A percentile compares a stretch with the other conserved stretches of the same genome.
These are phyloP conservation scores for Novymonas esmeraldas DNA, from an alignment of 208 protist genomes.

Conservation along the genomic window DNA sequence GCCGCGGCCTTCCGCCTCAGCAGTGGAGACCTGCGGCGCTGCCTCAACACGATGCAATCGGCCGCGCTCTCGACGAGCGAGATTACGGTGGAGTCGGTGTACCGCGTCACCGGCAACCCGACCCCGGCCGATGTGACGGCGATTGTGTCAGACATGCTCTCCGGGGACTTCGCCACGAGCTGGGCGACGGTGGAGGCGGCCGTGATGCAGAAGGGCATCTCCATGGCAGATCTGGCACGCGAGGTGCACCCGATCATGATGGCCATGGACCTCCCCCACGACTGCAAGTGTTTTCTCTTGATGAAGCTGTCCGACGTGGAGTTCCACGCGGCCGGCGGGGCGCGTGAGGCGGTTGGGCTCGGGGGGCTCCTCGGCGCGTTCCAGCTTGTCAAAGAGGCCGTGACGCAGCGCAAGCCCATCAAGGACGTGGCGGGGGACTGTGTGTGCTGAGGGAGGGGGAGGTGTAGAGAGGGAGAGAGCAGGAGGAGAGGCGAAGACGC, in stretches of 20 bases:
- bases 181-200: conserved; percentile 57
- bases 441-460: background rate
- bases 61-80: conserved; percentile 70
- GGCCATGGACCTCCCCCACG: conserved; percentile 83
- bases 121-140: conserved; percentile 72
- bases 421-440: conserved; percentile 37
- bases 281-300: conserved; percentile 85
- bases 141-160: conserved; percentile 79
- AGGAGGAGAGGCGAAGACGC: no score
- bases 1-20: conserved; percentile 93
- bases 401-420: conserved; percentile 78
- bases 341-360: conserved; percentile 60
- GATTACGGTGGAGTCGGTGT: conserved; percentile 82
- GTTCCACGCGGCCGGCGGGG: conserved; percentile 80
- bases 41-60: conserved; percentile 97
- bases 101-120: conserved; percentile 85
- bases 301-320: conserved; percentile 80
- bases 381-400: conserved; percentile 83
- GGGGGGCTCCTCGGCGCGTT: conserved; percentile 77
- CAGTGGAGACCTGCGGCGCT: conserved; percentile 97
- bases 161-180: conserved; percentile 59
- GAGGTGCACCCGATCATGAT: conserved; percentile 84
- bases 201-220: conserved; percentile 66
- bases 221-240: conserved; percentile 69
- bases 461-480: background rate